These are phyloP conservation scores for Trichosanthes cucumerina DNA, from an alignment of 306 rosid genomes.

Conservation along the genomic window DNA sequence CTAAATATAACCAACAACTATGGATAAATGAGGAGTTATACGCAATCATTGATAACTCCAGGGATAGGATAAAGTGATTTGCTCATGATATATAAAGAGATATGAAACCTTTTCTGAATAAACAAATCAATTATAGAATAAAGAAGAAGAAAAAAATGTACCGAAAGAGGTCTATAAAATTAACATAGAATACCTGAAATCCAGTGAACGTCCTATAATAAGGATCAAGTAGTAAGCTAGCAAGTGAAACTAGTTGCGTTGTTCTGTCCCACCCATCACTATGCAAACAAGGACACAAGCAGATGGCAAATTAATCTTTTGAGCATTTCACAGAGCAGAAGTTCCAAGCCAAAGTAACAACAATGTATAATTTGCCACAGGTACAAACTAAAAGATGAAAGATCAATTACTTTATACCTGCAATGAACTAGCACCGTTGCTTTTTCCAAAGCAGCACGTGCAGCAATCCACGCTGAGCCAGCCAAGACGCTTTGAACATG, in stretches of 20 bases:
- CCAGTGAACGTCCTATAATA: conserved; percentile 80
- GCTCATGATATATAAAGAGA: neutral
- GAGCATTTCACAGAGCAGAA: neutral
- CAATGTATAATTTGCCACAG: neutral
- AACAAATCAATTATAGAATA: neutral
- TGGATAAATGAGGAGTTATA: neutral
- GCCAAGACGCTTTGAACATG: conserved; percentile 87
- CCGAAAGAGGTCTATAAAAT: neutral
- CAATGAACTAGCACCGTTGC: conserved; percentile 98
- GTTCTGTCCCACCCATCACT: conserved; percentile 99
- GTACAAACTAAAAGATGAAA: neutral
- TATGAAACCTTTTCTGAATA: neutral
- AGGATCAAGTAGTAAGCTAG: conserved; percentile 90
- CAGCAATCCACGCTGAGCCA: conserved; percentile 98
- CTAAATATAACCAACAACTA: neutral
- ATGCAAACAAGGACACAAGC: conserved; percentile 14
- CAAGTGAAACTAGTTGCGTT: conserved; percentile 84
- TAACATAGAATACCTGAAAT: conserved; percentile 64
- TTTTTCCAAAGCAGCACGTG: conserved; percentile 76
- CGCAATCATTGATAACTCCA: neutral
- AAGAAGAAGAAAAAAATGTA: neutral
- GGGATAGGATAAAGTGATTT: neutral
- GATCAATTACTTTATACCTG: conserved; percentile 39
- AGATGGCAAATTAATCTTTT: neutral
- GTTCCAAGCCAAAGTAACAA: neutral